Evolutionary conservation across 2,329 filamentous ascomycete genomes (phyloP), one percentile per base, ranked within the genome.

Genomic region (Aspergillus sp.): DNA sequence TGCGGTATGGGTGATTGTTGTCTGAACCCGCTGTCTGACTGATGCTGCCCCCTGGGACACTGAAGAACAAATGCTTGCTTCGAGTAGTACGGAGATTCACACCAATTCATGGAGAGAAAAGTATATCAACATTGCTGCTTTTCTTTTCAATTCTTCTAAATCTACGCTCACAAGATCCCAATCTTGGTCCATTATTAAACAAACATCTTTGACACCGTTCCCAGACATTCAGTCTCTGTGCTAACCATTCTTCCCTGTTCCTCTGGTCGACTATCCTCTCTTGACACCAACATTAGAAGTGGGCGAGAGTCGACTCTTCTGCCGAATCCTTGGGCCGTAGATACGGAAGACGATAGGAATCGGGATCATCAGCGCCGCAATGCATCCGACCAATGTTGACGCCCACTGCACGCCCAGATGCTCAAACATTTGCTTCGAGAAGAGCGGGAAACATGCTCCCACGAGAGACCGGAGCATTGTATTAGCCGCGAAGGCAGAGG

Each of bases 1-100:
- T 0, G 73, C 72, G 1, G 70, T 66, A 48, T 76, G 74, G 30
- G 58, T 61, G 9, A 45, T 29, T 5, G 57, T 60, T 19, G 52
- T 42, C 57, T 57, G 26, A 32, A 32, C 3, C 8, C 30, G 8
- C 19, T 32, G 2, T 32, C 30, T 1, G 30, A 32, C 8, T 5
- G 8, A 32, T 32, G 8, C 30, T 32, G 2, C 6, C 5, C 5
- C 8, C 30, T 6, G 2, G 30, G 30, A 19, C 19, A 19, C 19
- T 32, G 3, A 5, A 32, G 8, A 32, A 2, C 30, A 32, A 6
- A 9, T 5, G 3, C 30, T 9, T 32, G 3, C 30, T 32, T 32
- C 1, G 30, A 32, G 6, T 6, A 32, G 30, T 32, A 32, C 30
- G 30, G 30, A 19, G 19, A 19, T 19, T 19, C 19, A 19, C 19